Evolutionary conservation across 495 filamentous ascomycete genomes (phyloP), one percentile per base, ranked within the genome.

Genomic region (Mycothermus thermophilus): DNA sequence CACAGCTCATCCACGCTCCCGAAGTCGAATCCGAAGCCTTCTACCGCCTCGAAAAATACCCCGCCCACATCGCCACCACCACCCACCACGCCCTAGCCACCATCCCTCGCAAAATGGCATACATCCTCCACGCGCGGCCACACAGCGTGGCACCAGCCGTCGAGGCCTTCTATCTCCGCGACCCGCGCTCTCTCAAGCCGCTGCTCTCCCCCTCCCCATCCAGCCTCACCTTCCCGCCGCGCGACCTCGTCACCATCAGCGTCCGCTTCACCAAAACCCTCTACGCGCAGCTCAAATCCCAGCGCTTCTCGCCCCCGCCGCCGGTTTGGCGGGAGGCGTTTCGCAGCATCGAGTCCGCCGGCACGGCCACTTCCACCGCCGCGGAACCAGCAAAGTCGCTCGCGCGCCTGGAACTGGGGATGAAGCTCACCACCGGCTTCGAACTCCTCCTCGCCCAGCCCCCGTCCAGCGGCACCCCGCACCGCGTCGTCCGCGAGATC

Each of bases 101-200:
- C 1, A 71, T 96, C 39, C 90, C 90, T 0, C 74, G 90, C 38
- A 82, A 76, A 35, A 57, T 93, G 10, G 87, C 84, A n/a, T 77
- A 75, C 42, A 68, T 96, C 25, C 60, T 96, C 1, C 80, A 85
- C 42, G 59, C 67, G 17, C 69, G 73, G 21, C 79, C 86, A 5
- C 63, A 73, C 4, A 73, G 77, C 36, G 77, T 95, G 32, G 80
- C 83, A 2, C 73, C 85, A 1, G 86, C 85, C 4, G 71, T 82
- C 3, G 90, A 97, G 54, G 77, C 83, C 2, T 96, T 96, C 54
- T 96, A 96, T 55, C 66, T 94, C 31, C 76, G 92, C 27, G 85
- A 96, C 50, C 82, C 90, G 1, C 71, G 83, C 35, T 67, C 77
- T 3, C 56, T 94, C 31, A 77, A 76, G 14, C 72, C 78, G 1